Base-by-base conservation (phyloP, 805 yeast genomes). In the Wickerhamiella lipophila region DNA sequence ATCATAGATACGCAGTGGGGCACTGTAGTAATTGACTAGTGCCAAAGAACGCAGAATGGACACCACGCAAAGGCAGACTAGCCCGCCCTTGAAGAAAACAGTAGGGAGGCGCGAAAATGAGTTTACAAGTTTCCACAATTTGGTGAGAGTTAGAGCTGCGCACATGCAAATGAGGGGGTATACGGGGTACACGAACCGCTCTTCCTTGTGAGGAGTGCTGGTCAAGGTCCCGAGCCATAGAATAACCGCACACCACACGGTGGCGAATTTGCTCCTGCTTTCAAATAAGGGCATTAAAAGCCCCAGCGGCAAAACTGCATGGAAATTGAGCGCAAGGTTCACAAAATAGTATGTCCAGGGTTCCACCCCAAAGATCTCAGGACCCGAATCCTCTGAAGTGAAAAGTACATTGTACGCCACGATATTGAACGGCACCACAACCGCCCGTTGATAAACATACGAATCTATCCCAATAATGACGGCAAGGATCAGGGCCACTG, bases 191-290 rank as follows among this genome's bases (percentile, higher is more conserved):
- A 89, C 62, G 61, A 89, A 89, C 52, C 96, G 71, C 63, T 89
- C 97, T 61, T 88, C 96, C 62, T 88, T 88, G 62, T 88, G 96
- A 3, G 95, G 92, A 58, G 87, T 96, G 4, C 67, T 52, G 52
- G 71, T 69, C 60, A 89, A 85, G 3, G 86, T 72, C 0, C 62
- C 65, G 13, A 72, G 58, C 96, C 96, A 89, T 0, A 83, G 34
- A 1, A 73, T 45, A 22, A 83, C 56, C 1, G 92, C 88, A 0
- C 68, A 50, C 15, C 70, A 56, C 63, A 8, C 50, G 21, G 54
- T 47, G 8, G 47, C 15, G 18, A 50, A 52, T 9, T 49, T 15
- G 8, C 49, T 44, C 3, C 47, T 41, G 21, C 49, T 21, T 7
- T 41, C 49, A 8, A 49, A 34, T 3, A 49, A 7, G 8, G 58